Base-by-base conservation (phyloP, 164 flowering plant genomes). In the Protea cynaroides region DNA sequence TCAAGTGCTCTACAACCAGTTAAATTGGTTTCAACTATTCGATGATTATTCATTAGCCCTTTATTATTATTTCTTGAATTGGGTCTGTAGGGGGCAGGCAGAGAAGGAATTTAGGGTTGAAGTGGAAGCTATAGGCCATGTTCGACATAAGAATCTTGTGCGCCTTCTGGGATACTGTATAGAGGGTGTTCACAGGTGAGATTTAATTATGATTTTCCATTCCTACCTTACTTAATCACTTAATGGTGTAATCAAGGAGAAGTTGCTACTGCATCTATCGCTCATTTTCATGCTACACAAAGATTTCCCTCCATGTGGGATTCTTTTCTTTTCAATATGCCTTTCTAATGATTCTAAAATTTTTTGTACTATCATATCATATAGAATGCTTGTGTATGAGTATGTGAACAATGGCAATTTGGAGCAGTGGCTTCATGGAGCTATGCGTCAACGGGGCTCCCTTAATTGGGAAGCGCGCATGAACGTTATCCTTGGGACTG, bases 81-180 rank as follows among this genome's bases (percentile, higher is more conserved):
- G 36, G 25, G 14, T 65, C 17, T 76, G 36, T 64, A 87, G 93
- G 66, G 93, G 93, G 9, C 93, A 87, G 69, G 93, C 93, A 19
- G 93, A 87, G 70, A 85, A 78, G 65, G 93, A 87, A 73, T 87
- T 87, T 67, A 82, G 84, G 73, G 90, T 85, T 62, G 93, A 85
- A 78, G 93, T 84, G 64, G 93, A 87, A 66, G 93, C 93, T 21
- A 87, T 87, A 65, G 93, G 93, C 57, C 86, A 87, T 79, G 93
- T 87, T 75, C 82, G 93, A 60, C 93, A 87, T 68, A 87, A 87
- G 76, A 85, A 87, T 78, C 84, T 87, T 40, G 93, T 87, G 36
- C 80, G 93, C 44, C 87, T 87, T 66, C 66, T 87, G 55, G 93
- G 90, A 59, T 87, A 84, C 64, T 87, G 90, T 72, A 69, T 87